Conservation (phyloP, 139 green algal genomes). For the Edaphochlamys debaryana region DNA sequence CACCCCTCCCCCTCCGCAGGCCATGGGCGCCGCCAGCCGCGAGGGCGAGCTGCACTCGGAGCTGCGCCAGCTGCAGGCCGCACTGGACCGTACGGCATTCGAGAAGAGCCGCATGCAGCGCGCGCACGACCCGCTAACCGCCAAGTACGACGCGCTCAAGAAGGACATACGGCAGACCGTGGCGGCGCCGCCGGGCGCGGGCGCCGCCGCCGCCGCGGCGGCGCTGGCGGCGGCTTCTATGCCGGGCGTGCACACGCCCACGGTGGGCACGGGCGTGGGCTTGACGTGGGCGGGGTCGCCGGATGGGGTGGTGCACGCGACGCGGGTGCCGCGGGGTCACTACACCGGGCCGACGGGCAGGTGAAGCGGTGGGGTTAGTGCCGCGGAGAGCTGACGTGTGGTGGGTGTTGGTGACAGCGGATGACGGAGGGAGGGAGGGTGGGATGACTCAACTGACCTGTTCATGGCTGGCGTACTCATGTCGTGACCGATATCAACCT, state of each 20-base stretch:
- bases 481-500: no score
- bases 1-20: no score
- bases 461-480: no score
- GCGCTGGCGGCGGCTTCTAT: neutral
- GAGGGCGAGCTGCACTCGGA: constrained; percentile 57
- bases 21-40: constrained; percentile 4
- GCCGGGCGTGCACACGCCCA: neutral
- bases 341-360: no score
- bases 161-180: constrained; percentile 34
- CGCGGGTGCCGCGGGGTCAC: neutral
- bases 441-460: no score
- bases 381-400: no score
- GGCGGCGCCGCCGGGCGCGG: neutral
- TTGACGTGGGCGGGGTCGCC: neutral
- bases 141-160: constrained; percentile 42
- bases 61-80: constrained; percentile 43
- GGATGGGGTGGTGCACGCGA: constrained; percentile 24
- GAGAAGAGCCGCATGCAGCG: constrained; percentile 45
- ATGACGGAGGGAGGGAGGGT: no score
- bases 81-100: constrained; percentile 51
- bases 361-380: no score
- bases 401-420: no score
- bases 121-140: constrained; percentile 26
- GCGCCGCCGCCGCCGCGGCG: neutral
- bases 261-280: neutral